phyloP scores from a whole-genome alignment of 805 yeast species.

The Sugiyamaella qingdaonensis region DNA sequence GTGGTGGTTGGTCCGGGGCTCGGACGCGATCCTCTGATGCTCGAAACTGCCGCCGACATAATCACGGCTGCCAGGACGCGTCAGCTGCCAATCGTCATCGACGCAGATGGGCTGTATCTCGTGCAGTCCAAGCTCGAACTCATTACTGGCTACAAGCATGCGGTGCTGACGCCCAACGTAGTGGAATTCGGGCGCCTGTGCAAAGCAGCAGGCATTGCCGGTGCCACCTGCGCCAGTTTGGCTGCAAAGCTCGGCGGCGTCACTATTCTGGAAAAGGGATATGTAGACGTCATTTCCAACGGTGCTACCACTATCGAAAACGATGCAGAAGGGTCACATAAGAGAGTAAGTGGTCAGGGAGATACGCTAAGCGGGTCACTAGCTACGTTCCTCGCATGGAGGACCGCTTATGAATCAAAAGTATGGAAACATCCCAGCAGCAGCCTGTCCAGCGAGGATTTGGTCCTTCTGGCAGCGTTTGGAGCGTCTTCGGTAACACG shows the following conservation, averaged over 20 bases:
- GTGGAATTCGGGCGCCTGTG: conserved; percentile 73
- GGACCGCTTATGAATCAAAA: conserved; percentile 53
- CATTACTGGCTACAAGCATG: conserved; percentile 50
- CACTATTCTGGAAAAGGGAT: conserved; percentile 71
- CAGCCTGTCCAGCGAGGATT: conserved; percentile 31
- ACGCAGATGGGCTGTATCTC: conserved; percentile 83
- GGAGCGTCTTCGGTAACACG: conserved; percentile 72
- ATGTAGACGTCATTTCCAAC: conserved; percentile 56
- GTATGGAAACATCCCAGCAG: conserved; percentile 50
- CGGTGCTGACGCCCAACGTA: conserved; percentile 84
- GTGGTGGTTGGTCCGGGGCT: conserved; percentile 92
- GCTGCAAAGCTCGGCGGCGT: conserved; percentile 53
- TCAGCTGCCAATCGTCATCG: conserved; percentile 70
- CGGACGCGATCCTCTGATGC: conserved; percentile 74
- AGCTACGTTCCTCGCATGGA: conserved; percentile 83
- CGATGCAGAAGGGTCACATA: conserved; percentile 57
- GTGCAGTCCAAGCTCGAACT: conserved; percentile 55
- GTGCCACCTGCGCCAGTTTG: conserved; percentile 37
- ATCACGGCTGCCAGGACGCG: conserved; percentile 53
- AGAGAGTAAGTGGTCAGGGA: conserved; percentile 96
- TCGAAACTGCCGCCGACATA: conserved; percentile 53
- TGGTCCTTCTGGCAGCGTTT: conserved; percentile 44
- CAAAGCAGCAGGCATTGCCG: conserved; percentile 39
- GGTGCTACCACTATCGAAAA: conserved; percentile 43
- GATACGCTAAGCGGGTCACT: conserved; percentile 84